These are phyloP conservation scores for Rhodotorula glutinis DNA, from an alignment of 1,284 basidiomycete genomes.

Conservation along the genomic window DNA sequence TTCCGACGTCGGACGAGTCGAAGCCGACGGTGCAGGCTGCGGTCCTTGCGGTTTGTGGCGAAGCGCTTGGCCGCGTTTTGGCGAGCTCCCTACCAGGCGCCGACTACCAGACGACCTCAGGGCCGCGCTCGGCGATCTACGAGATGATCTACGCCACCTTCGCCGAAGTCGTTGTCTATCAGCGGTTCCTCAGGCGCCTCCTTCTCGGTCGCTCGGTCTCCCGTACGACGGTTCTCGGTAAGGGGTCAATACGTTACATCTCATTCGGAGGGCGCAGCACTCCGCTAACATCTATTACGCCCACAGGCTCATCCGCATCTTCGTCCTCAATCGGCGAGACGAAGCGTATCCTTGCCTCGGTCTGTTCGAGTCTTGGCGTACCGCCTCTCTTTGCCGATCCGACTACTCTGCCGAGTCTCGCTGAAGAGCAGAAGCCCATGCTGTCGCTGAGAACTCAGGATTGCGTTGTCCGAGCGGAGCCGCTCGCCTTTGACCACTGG, in stretches of 20 bases:
- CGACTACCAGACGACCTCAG: too few relatives aligned
- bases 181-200: background rate
- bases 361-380: conserved; percentile 6
- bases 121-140: background rate
- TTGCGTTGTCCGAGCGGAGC: conserved; percentile 60
- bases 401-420: conserved; percentile 10
- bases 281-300: background rate
- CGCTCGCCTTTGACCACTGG: conserved; percentile 72
- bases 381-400: conserved; percentile 20
- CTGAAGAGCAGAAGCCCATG: background rate
- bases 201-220: background rate
- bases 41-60: too few relatives aligned
- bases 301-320: background rate
- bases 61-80: too few relatives aligned
- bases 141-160: background rate
- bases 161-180: background rate
- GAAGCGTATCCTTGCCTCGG: background rate
- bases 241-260: too few relatives aligned
- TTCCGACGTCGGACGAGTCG: too few relatives aligned
- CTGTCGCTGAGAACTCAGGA: conserved; percentile 32
- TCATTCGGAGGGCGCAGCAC: too few relatives aligned
- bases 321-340: background rate
- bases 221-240: background rate
- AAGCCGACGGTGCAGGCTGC: too few relatives aligned
- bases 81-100: too few relatives aligned